These are phyloP conservation scores for Bipolaris sorokiniana DNA, from an alignment of 2,329 filamentous ascomycete species.

Conservation along the genomic window DNA sequence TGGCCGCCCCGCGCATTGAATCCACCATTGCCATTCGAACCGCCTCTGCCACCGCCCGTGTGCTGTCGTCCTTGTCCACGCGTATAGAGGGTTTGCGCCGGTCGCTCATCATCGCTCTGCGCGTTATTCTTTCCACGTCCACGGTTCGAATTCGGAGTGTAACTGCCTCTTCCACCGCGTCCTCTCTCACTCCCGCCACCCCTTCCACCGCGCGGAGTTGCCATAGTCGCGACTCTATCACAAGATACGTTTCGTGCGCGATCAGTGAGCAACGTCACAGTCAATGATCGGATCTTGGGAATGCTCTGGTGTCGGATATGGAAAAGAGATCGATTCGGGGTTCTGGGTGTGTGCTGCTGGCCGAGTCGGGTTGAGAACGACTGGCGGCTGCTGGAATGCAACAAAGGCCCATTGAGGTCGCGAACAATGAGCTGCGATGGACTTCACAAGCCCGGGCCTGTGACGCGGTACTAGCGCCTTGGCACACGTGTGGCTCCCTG, in stretches of 20 bases:
- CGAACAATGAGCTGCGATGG: constrained; percentile 19
- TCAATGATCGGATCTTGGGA: constrained; percentile 1
- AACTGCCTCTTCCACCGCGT: constrained; percentile 20
- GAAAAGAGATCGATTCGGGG: neutral
- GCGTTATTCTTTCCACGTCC: constrained; percentile 26
- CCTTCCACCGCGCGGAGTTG: constrained; percentile 34
- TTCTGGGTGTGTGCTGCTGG: constrained; percentile 12
- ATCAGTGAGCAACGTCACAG: constrained; percentile 4
- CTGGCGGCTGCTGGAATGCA: constrained; percentile 25
- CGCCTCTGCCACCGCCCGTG: constrained; percentile 4
- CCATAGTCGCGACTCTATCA: constrained; percentile 35
- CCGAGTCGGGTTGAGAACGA: constrained; percentile 28
- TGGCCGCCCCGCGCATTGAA: constrained; percentile 12
- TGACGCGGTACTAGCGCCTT: constrained; percentile 24
- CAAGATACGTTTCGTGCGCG: constrained; percentile 15
- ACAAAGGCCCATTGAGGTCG: constrained; percentile 28
- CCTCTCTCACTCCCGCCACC: constrained; percentile 26
- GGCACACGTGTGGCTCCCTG: constrained; percentile 12
- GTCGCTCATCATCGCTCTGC: constrained; percentile 19
- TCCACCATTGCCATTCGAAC: neutral
- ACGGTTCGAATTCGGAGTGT: constrained; percentile 11
- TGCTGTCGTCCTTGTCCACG: constrained; percentile 14
- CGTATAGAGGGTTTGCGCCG: constrained; percentile 16
- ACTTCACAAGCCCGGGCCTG: constrained; percentile 12
- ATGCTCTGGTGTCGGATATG: neutral